Evolutionary conservation across 2,329 filamentous ascomycete species (phyloP), one percentile per base, ranked within the genome.

Genomic region (Boeremia exigua): DNA sequence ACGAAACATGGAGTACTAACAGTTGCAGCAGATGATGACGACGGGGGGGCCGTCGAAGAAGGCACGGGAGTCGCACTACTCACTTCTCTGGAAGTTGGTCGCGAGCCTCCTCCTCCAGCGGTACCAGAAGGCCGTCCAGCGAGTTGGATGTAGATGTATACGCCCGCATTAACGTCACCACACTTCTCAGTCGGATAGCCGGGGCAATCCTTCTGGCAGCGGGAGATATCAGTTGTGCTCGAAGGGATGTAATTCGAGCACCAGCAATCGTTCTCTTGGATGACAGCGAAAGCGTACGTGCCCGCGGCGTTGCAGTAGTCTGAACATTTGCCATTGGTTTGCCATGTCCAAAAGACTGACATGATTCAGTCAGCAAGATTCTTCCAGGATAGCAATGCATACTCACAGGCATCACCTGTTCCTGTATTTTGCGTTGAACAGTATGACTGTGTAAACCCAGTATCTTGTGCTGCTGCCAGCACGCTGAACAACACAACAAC

Each of bases 241-340:
- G 70, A 70, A 8, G 90, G 90, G 2, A 81, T 80, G 66, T 87
- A 87, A 70, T 92, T 83, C 33, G 88, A 88, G 72, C 90, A 94
- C 89, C 89, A 94, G 71, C 90, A 94, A 47, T 81, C 74, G 29
- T 84, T 78, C 14, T 76, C 81, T 64, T 91, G 83, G 1, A 92
- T 78, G 43, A 94, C 79, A 61, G 88, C 89, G 59, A 88, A 90
- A 34, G 89, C 88, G 61, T 81, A 89, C 28, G 56, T 59, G 45
- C 59, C 67, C 14, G 79, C 63, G 17, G 70, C 67, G 25, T 74
- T 65, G 75, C 90, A 94, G 44, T 81, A 81, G 44, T 84, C 77
- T 45, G 80, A 76, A 70, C 90, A 94, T 11, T 86, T 81, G 28
- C 89, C 89, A 63, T 91, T 86, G 17, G 88, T 89, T 71, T 92